Evolutionary conservation across 768 basidiomycete genomes (phyloP), one percentile per base, ranked within the genome.

Genomic region (Leccinellum rugosiceps): DNA sequence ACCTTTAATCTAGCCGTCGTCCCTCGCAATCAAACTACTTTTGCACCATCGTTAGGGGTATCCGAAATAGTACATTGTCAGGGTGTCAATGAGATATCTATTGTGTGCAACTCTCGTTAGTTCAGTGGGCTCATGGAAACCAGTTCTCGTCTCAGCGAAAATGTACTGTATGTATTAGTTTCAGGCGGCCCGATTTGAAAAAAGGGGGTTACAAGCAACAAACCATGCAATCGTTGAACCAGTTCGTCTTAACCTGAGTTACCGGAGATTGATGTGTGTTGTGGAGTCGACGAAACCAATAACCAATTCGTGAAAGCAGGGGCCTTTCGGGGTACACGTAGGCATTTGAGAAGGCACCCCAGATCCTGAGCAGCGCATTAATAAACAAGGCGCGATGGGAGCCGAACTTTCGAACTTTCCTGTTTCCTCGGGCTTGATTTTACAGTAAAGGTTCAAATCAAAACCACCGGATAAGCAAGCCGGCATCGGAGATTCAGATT

Each of bases 331-430:
- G 48, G 56, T 38, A 52, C 38, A 51, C 23, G 35, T 19, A 25
- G 45, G 62, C 62, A 62, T 46, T 44, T 50, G 51, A 45, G 57
- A 60, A 63, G 30, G 62, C 32, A 70, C 69, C 70, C 69, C 59
- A 60, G 68, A 70, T 72, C 64, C 68, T 63, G 66, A 66, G 48
- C 49, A 56, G 52, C 60, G 32, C 44, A 38, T 45, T 49, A 51
- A 59, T 51, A 60, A 61, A 65, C 55, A 28, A 23, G 52, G 59
- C 3, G 28, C 32, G 55, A 59, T 58, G 58, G 57, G 63, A 52
- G 53, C 32, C 35, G 30, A 61, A 57, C 35, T 17, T 58, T 61
- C 38, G 25, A 26, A 51, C 23, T 17, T 21, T 59, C 56, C 31
- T 49, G 48, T n/a, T 63, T 61, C 64, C 56, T 61, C 61, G 56